These are phyloP conservation scores for Lachancea fermentati DNA, from an alignment of 805 yeast genomes.

Conservation along the genomic window DNA sequence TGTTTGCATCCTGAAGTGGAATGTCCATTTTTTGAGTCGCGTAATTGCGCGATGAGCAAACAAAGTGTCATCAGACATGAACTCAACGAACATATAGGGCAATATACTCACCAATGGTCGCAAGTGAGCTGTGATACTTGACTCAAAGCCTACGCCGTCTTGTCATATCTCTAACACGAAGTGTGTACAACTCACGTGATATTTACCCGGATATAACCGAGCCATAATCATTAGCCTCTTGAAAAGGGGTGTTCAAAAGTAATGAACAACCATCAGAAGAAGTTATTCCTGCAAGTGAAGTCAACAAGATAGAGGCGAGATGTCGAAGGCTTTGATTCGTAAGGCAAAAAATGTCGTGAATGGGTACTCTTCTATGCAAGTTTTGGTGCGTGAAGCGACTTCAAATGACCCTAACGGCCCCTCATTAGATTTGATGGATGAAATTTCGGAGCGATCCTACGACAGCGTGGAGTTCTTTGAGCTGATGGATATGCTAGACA, in stretches of 20 bases:
- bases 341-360: conserved; percentile 69
- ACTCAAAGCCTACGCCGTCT: no score
- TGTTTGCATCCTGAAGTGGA: neutral
- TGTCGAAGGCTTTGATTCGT: conserved; percentile 77
- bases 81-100: no score
- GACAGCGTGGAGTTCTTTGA: conserved; percentile 73
- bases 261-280: neutral
- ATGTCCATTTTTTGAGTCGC: neutral
- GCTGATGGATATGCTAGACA: conserved; percentile 90
- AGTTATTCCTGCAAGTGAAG: neutral
- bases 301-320: conserved; percentile 19
- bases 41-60: neutral
- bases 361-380: conserved; percentile 83
- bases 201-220: neutral
- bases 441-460: conserved; percentile 68
- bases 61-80: no score
- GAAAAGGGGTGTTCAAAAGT: neutral
- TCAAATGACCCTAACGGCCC: conserved; percentile 86
- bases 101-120: no score
- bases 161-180: neutral
- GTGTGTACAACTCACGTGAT: neutral
- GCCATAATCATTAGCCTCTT: neutral
- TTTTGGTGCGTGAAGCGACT: conserved; percentile 87
- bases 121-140: no score
- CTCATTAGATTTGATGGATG: conserved; percentile 75